Conservation (phyloP, 441 rosid species). For the Syzygium syzygioides region DNA sequence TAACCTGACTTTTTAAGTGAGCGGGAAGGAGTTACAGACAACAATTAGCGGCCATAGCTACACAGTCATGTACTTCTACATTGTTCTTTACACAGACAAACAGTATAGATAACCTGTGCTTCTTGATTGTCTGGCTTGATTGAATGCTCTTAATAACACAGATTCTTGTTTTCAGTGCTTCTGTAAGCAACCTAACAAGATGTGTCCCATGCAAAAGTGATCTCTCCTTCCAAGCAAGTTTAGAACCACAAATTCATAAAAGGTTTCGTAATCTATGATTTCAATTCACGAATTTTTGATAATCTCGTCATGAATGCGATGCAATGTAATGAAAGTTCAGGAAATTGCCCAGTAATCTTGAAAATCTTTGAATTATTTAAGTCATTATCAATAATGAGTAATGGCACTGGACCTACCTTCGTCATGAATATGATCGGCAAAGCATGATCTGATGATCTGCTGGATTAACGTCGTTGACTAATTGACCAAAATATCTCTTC, state of each 20-base stretch:
- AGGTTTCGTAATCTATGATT: rapidly evolving
- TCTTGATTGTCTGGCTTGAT: not conserved
- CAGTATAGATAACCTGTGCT: not conserved
- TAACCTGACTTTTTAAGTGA: not conserved
- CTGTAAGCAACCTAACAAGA: not conserved
- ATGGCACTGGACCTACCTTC: not conserved
- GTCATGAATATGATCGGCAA: not conserved
- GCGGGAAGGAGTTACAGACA: not conserved
- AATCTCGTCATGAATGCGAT: not conserved
- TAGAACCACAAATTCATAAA: not conserved
- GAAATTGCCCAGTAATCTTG: not conserved
- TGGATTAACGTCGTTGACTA: not conserved
- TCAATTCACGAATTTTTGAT: not conserved
- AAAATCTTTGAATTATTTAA: not conserved
- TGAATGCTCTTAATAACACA: not conserved
- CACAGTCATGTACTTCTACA: not conserved
- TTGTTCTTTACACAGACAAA: not conserved
- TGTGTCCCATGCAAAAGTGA: not conserved
- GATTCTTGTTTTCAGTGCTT: not conserved
- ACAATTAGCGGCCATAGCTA: not conserved
- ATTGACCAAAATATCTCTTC: not conserved
- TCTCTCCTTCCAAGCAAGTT: not conserved
- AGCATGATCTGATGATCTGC: not conserved
- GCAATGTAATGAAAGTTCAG: not conserved
- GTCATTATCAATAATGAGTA: not conserved